phyloP scores from a whole-genome alignment of 768 basidiomycete genomes.

The Boletus coccyginus region DNA sequence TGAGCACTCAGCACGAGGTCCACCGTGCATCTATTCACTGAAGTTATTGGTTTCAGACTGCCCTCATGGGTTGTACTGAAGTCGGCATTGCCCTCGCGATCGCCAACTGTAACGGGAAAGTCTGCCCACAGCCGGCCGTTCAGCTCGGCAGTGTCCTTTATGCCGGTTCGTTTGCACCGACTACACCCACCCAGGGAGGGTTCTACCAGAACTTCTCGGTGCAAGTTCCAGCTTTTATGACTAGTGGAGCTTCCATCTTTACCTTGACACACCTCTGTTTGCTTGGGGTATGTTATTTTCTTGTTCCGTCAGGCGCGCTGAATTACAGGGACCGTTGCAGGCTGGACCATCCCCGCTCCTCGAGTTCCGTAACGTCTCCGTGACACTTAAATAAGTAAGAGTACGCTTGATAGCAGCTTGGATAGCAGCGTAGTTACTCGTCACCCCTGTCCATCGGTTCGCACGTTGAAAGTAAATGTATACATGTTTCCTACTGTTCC shows the following conservation, averaged over 20 bases:
- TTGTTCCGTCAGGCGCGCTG: background rate
- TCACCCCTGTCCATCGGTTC: background rate
- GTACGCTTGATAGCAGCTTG: too few relatives aligned
- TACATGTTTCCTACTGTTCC: background rate
- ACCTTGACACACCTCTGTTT: constrained; percentile 30
- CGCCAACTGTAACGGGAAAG: constrained; percentile 13
- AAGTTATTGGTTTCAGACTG: constrained; percentile 7
- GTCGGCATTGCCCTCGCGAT: constrained; percentile 33
- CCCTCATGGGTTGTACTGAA: constrained; percentile 18
- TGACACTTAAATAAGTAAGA: constrained; percentile 16
- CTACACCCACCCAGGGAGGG: constrained; percentile 13
- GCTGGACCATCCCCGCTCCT: constrained; percentile 24
- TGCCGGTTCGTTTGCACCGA: constrained; percentile 27
- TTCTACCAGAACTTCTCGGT: constrained; percentile 31
- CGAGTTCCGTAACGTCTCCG: constrained; percentile 26
- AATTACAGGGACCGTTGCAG: constrained; percentile 5
- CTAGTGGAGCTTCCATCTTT: constrained; percentile 24
- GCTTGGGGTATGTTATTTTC: constrained; percentile 22
- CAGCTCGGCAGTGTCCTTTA: constrained; percentile 28
- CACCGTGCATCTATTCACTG: background rate
- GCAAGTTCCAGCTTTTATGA: constrained; percentile 2
- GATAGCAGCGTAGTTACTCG: background rate
- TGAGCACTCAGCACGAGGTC: constrained; percentile 5
- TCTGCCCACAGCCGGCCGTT: constrained; percentile 21
- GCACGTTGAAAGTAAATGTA: background rate